phyloP scores from a whole-genome alignment of 805 yeast species.

The Millerozyma acaciae region DNA sequence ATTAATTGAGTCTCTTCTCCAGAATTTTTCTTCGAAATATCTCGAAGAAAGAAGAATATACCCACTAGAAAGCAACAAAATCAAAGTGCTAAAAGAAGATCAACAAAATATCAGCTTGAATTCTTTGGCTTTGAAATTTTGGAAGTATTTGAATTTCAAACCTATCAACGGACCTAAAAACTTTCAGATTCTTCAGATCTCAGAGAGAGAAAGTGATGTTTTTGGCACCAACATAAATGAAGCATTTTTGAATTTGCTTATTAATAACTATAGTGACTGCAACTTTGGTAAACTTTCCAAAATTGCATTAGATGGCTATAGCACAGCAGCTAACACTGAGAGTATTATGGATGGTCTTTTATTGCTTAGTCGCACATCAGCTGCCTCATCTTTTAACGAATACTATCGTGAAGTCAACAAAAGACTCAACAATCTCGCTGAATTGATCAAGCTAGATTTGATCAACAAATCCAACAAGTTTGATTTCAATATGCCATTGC shows the following conservation, averaged over 20 bases:
- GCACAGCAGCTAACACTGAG: constrained; percentile 25
- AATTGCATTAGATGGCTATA: constrained; percentile 24
- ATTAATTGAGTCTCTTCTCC: constrained; percentile 12
- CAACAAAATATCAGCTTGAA: constrained; percentile 44
- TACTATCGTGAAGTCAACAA: constrained; percentile 28
- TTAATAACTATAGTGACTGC: constrained; percentile 43
- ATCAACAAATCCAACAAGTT: constrained; percentile 38
- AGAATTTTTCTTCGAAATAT: constrained; percentile 4
- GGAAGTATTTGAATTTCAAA: constrained; percentile 56
- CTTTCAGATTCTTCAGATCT: constrained; percentile 48
- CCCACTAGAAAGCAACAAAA: constrained; percentile 21
- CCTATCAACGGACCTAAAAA: constrained; percentile 50
- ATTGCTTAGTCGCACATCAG: constrained; percentile 18
- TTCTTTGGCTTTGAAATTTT: constrained; percentile 44
- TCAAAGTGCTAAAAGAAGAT: constrained; percentile 27
- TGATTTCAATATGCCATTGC: constrained; percentile 45
- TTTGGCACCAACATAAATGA: constrained; percentile 23
- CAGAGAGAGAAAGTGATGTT: constrained; percentile 21
- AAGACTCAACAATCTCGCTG: constrained; percentile 30
- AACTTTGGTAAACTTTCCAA: constrained; percentile 45
- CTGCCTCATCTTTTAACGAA: constrained; percentile 18
- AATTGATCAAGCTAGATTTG: constrained; percentile 34
- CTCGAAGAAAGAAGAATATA: constrained; percentile 21
- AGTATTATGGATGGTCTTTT: constrained; percentile 27
- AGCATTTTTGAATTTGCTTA: constrained; percentile 41